Base-by-base conservation (phyloP, 2,329 filamentous ascomycete genomes). In the Exophiala spinifera region DNA sequence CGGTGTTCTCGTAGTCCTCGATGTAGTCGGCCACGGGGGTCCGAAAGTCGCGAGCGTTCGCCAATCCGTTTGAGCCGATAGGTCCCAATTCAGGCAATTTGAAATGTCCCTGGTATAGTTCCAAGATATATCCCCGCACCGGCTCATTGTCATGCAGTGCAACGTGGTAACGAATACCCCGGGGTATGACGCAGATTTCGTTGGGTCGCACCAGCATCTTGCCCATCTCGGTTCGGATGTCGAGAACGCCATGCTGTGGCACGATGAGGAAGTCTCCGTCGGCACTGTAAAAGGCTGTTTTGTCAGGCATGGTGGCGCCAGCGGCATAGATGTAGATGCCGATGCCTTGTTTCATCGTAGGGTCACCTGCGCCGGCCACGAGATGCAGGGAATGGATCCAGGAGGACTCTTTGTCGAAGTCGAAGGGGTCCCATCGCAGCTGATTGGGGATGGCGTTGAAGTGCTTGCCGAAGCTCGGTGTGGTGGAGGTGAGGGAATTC, bases 261-360 rank as follows among this genome's bases (percentile, higher is more conserved):
- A 92, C 86, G 58, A 92, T 84, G 52, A 91, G 71, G 63, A 89
- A 81, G 67, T 92, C 88, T 11, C 88, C 88, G 66, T 92, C 88
- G 0, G 89, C 86, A 3, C 87, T 91, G 76, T 92, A 95, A 69
- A 91, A 95, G 0, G 89, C 89, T 46, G 86, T 78, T 36, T 81
- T 80, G n/a, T 78, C 73, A 46, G 78, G 77, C 91, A 96, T 95
- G 66, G 85, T 84, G 68, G 82, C 85, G 17, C 88, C 88, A 0
- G 87, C 88, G 1, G 87, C 86, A 66, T 89, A 95, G 53, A 94
- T 82, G 69, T 88, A 85, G 56, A 94, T 90, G 19, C 88, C 90
- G 39, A 95, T 64, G 0, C 91, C 91, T 15, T 81, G 77, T 72
- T 95, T 95, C 69, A 87, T 79, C 0, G 86, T 86, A 0, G 89